A percentile compares a stretch with the other conserved stretches of the same genome.
Conservation (phyloP, 2,329 filamentous ascomycete species). For the Sporothrix phasma region DNA sequence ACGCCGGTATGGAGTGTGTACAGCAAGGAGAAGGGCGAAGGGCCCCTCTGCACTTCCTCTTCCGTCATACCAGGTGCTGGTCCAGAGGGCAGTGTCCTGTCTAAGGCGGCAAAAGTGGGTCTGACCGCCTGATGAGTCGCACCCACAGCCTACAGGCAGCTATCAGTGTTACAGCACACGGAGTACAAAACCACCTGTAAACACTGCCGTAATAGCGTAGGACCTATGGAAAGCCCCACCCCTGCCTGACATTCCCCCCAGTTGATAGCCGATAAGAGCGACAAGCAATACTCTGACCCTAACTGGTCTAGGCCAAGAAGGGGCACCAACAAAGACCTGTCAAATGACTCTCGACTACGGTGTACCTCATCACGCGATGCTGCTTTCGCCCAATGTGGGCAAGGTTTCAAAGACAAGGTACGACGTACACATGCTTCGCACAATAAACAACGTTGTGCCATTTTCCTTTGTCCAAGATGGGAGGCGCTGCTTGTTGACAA, state of each 20-base stretch:
- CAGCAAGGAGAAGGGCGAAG: background rate
- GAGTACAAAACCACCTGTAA: background rate
- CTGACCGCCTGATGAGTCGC: background rate
- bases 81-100: background rate
- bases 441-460: background rate
- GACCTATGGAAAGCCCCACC: background rate
- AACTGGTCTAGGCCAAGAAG: background rate
- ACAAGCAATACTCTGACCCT: background rate
- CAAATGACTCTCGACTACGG: slow-evolving; percentile 5
- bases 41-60: background rate
- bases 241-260: background rate
- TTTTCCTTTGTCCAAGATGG: background rate
- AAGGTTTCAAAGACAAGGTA: background rate
- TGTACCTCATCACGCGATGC: slow-evolving; percentile 1
- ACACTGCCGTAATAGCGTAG: background rate
- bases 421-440: no score
- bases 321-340: background rate
- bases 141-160: background rate
- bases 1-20: background rate
- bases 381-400: background rate
- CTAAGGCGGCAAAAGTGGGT: background rate
- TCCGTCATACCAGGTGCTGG: background rate
- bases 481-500: background rate
- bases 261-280: slow-evolving; percentile 1
- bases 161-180: background rate